Conservation (phyloP, 148 eudicot species). For the Nepenthes gracilis region DNA sequence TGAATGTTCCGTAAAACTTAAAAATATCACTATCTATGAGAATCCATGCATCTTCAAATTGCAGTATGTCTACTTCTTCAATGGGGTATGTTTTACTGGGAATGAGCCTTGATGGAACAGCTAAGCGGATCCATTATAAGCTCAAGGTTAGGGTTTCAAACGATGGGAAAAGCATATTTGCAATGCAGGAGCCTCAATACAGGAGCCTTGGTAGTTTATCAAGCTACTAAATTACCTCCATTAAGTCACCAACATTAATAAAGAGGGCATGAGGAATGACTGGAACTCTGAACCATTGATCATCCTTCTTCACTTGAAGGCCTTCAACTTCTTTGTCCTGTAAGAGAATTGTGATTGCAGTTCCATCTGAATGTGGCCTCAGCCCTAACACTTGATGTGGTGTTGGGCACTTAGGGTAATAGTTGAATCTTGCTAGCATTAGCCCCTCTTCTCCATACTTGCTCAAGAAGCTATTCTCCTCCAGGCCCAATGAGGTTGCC, state of each 20-base stretch:
- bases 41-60: too few relatives aligned
- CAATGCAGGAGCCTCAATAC: too few relatives aligned
- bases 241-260: conserved; percentile 38
- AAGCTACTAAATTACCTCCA: conserved; percentile 24
- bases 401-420: conserved; percentile 38
- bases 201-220: not conserved
- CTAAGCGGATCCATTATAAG: too few relatives aligned
- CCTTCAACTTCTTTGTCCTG: conserved; percentile 42
- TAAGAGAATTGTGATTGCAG: conserved; percentile 26
- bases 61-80: too few relatives aligned
- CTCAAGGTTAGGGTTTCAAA: too few relatives aligned
- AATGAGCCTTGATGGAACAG: too few relatives aligned
- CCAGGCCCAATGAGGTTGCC: conserved; percentile 26
- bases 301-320: conserved; percentile 40
- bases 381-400: conserved; percentile 39
- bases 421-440: conserved; percentile 24
- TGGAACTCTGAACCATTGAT: conserved; percentile 39
- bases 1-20: too few relatives aligned
- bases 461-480: conserved; percentile 19
- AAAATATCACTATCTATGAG: too few relatives aligned
- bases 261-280: conserved; percentile 33
- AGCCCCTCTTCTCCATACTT: conserved; percentile 15
- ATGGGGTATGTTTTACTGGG: too few relatives aligned
- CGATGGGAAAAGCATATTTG: too few relatives aligned
- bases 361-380: conserved; percentile 48